Conservation (phyloP, 2,329 filamentous ascomycete genomes). For the Cadophora luteo-olivacea region DNA sequence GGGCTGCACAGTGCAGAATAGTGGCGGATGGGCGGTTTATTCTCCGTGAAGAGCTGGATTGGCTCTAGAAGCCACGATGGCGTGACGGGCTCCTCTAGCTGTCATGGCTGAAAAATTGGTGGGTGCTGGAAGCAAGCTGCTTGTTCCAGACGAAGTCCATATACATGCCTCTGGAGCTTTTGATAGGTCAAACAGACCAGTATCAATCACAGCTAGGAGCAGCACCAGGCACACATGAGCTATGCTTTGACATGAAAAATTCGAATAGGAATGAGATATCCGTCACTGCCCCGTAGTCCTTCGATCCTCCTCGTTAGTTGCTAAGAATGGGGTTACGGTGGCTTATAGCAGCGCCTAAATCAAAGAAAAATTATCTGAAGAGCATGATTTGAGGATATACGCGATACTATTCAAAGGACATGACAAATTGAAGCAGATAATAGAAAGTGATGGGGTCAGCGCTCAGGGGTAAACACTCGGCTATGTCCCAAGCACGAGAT, state of each 20-base stretch:
- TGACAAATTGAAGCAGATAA: constrained; percentile 1
- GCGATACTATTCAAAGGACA: not conserved
- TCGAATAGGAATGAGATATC: constrained; percentile 2
- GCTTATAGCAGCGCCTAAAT: not conserved
- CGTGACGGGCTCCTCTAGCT: not conserved
- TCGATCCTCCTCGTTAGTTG: constrained; percentile 10
- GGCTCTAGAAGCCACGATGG: constrained; percentile 9
- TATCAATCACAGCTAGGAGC: not conserved
- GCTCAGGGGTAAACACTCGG: constrained; percentile 1
- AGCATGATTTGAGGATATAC: constrained; percentile 5
- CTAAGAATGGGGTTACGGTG: no score
- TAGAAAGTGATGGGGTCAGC: not conserved
- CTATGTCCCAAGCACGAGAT: not conserved
- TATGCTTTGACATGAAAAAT: constrained; percentile 16
- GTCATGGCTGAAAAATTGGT: constrained; percentile 17
- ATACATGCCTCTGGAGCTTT: constrained; percentile 9
- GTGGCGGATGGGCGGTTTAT: constrained; percentile 26
- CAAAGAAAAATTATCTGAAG: not conserved
- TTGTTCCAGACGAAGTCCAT: constrained; percentile 21
- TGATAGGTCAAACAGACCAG: constrained; percentile 24
- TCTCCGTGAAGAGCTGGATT: constrained; percentile 22
- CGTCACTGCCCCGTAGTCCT: constrained; percentile 12
- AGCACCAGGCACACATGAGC: constrained; percentile 13
- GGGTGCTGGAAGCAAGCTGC: constrained; percentile 10
- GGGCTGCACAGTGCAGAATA: constrained; percentile 11